phyloP scores from a whole-genome alignment of 2,329 filamentous ascomycete genomes.

The Trichothecium roseum region DNA sequence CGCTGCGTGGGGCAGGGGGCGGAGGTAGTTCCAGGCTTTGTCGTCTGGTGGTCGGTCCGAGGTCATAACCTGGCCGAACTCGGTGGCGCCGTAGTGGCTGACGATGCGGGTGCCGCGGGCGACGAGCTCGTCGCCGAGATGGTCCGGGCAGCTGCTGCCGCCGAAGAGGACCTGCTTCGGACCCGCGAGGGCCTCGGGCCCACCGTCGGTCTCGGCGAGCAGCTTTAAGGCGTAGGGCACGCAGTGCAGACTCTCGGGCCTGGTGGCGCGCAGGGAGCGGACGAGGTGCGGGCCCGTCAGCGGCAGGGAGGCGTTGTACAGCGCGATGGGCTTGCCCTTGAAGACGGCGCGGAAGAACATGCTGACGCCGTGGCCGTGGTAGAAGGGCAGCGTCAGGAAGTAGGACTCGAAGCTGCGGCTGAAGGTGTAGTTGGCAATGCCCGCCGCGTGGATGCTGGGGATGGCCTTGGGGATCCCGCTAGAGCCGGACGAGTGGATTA shows the following conservation, averaged over 20 bases:
- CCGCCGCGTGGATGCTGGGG: constrained; percentile 40
- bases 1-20: constrained; percentile 19
- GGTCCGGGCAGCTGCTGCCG: constrained; percentile 48
- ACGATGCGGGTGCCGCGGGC: constrained; percentile 42
- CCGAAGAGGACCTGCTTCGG: constrained; percentile 45
- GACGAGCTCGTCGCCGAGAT: constrained; percentile 43
- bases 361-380: constrained; percentile 47
- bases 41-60: constrained; percentile 42
- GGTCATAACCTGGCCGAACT: constrained; percentile 52
- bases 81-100: constrained; percentile 43
- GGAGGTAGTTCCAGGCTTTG: constrained; percentile 50
- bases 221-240: constrained; percentile 57
- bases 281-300: constrained; percentile 38
- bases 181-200: constrained; percentile 32
- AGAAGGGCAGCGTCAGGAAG: constrained; percentile 41
- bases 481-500: constrained; percentile 32
- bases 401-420: constrained; percentile 26
- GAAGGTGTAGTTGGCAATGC: constrained; percentile 33
- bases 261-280: constrained; percentile 22
- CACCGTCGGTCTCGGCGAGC: constrained; percentile 45
- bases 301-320: constrained; percentile 45
- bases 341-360: constrained; percentile 42
- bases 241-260: constrained; percentile 42
- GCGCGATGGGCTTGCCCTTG: constrained; percentile 34
- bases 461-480: constrained; percentile 55